Conservation (phyloP, 805 yeast species). For the Candida anglica region DNA sequence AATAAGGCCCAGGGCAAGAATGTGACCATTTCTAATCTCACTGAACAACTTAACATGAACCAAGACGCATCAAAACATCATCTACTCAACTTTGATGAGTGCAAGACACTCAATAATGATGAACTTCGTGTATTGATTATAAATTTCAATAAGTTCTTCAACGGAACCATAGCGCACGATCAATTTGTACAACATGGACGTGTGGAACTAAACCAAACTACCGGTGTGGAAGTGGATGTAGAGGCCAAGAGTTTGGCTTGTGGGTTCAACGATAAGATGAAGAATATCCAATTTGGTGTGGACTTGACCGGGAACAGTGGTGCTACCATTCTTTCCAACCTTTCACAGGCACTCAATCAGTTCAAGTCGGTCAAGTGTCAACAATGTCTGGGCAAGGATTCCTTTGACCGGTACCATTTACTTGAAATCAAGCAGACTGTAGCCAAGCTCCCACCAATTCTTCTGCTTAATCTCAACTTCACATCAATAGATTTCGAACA, state of each 20-base stretch:
- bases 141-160: slow-evolving; percentile 55
- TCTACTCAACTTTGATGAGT: slow-evolving; percentile 48
- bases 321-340: slow-evolving; percentile 7
- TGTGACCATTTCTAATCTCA: slow-evolving; percentile 80
- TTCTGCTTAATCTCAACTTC: slow-evolving; percentile 59
- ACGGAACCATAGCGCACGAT: slow-evolving; percentile 39
- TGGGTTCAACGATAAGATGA: slow-evolving; percentile 28
- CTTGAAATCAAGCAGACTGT: slow-evolving; percentile 52
- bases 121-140: slow-evolving; percentile 45
- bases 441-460: slow-evolving; percentile 57
- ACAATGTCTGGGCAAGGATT: slow-evolving; percentile 47
- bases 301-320: slow-evolving; percentile 25
- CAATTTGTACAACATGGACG: slow-evolving; percentile 13
- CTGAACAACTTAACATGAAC: slow-evolving; percentile 29
- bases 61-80: slow-evolving; percentile 44
- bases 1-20: slow-evolving; percentile 73
- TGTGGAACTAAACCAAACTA: slow-evolving; percentile 23
- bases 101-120: slow-evolving; percentile 38
- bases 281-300: slow-evolving; percentile 34
- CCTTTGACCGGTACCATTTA: slow-evolving; percentile 19
- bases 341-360: slow-evolving; percentile 21
- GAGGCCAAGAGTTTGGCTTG: slow-evolving; percentile 39
- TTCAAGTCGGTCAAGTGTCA: slow-evolving; percentile 45
- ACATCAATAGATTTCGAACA: slow-evolving; percentile 50
- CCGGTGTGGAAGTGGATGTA: slow-evolving; percentile 43